A percentile compares a stretch with the other conserved stretches of the same genome.
phyloP scores from a whole-genome alignment of 805 yeast species.

The Kluyveromyces nonfermentans region DNA sequence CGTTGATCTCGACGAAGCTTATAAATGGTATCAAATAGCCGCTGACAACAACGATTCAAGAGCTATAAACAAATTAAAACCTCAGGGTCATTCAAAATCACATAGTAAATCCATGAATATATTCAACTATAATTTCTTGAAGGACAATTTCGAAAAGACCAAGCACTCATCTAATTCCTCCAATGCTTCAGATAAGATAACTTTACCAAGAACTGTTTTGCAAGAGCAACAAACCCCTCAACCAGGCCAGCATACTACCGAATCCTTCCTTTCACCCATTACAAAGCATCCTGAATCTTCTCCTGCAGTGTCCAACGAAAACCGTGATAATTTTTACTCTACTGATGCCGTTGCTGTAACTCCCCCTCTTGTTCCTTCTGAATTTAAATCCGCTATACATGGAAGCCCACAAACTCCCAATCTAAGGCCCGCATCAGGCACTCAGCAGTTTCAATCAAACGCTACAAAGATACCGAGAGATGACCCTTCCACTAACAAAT shows the following conservation, averaged over 20 bases:
- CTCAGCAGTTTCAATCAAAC: not conserved
- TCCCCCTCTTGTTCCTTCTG: not conserved
- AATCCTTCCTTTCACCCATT: not conserved
- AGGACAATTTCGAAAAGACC: not conserved
- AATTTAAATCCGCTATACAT: not conserved
- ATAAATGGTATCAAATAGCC: slow-evolving; percentile 68
- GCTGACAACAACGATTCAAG: slow-evolving; percentile 49
- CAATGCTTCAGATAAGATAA: too few species aligned
- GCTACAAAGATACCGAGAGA: not conserved
- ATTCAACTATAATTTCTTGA: not conserved
- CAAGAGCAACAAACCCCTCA: not conserved
- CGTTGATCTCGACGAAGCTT: slow-evolving; percentile 45
- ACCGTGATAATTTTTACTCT: not conserved
- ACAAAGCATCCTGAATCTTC: not conserved
- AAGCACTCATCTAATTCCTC: slow-evolving; percentile 2
- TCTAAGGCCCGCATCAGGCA: not conserved
- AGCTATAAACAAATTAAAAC: slow-evolving; percentile 34
- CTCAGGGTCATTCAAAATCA: not conserved
- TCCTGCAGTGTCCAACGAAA: not conserved
- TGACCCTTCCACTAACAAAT: not conserved
- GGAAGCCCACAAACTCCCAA: slow-evolving; percentile 4
- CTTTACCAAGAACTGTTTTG: too few species aligned
- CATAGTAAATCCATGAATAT: not conserved
- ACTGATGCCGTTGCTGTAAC: not conserved
- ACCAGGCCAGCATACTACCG: not conserved